Conservation (phyloP, 805 yeast species). For the Ascoidea asiatica region DNA sequence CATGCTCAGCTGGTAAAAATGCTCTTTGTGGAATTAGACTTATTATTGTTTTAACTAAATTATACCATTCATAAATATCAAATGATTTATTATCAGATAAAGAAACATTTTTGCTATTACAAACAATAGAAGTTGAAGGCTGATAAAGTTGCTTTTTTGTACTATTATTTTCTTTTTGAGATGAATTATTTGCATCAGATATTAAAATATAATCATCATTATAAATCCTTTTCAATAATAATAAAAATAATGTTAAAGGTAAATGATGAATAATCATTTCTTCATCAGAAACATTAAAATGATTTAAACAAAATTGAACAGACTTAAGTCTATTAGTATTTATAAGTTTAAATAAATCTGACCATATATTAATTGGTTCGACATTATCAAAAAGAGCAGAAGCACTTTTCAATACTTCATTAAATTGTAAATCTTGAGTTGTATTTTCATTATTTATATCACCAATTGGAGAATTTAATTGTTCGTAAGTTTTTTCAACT, state of each 20-base stretch:
- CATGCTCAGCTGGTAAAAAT: conserved; percentile 37
- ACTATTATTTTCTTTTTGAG: background rate
- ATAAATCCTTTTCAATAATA: conserved; percentile 19
- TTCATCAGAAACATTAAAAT: conserved; percentile 72
- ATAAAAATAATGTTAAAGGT: conserved; percentile 50
- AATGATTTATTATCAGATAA: background rate
- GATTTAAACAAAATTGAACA: conserved; percentile 42
- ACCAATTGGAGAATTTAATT: background rate
- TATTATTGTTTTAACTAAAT: conserved; percentile 29
- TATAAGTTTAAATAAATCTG: conserved; percentile 29
- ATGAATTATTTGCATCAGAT: background rate
- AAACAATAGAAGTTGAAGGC: background rate
- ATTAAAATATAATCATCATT: background rate
- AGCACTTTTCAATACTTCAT: conserved; percentile 43
- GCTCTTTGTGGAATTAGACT: conserved; percentile 51
- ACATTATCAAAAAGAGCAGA: conserved; percentile 72
- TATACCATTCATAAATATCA: conserved; percentile 20
- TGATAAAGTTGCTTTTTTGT: no score
- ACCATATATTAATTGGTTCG: conserved; percentile 73
- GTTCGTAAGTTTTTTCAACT: conserved; percentile 19
- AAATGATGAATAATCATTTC: conserved; percentile 69
- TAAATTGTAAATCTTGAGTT: conserved; percentile 18
- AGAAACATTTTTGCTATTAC: background rate
- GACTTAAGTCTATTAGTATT: conserved; percentile 24
- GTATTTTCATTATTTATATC: conserved; percentile 1